Evolutionary conservation across 768 basidiomycete species (phyloP).

Genomic region (Amanita exitialis): DNA sequence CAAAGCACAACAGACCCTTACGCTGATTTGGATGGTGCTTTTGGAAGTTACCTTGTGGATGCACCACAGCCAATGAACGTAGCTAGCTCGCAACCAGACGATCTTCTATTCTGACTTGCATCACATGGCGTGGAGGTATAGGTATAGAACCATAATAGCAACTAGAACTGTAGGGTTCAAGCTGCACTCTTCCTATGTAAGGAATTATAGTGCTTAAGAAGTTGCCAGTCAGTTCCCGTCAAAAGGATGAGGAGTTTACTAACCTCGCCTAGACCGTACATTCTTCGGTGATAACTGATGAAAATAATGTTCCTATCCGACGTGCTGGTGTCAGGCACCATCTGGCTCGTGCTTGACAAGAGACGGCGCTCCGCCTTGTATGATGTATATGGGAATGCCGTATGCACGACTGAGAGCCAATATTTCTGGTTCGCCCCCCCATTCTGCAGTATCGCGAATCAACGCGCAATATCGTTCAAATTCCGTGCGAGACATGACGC

Average conservation of each 20-base stretch:
- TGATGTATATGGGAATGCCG: slow-evolving; percentile 80
- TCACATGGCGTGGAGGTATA: neutral
- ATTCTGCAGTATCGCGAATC: slow-evolving; percentile 77
- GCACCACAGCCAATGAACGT: slow-evolving; percentile 54
- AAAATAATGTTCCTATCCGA: slow-evolving; percentile 36
- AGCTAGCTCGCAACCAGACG: slow-evolving; percentile 33
- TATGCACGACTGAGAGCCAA: slow-evolving; percentile 77
- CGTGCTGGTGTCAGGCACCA: slow-evolving; percentile 18
- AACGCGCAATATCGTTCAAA: slow-evolving; percentile 69
- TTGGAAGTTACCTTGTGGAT: slow-evolving; percentile 65
- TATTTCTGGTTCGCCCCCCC: slow-evolving; percentile 99
- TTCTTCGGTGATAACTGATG: slow-evolving; percentile 86
- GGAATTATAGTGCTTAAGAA: slow-evolving; percentile 77
- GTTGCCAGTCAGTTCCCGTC: slow-evolving; percentile 4
- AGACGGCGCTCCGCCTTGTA: slow-evolving; percentile 74
- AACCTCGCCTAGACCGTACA: slow-evolving; percentile 96
- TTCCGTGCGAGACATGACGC: slow-evolving; percentile 58
- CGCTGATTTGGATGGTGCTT: slow-evolving; percentile 70
- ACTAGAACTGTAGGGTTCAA: neutral
- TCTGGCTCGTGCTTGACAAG: slow-evolving; percentile 75
- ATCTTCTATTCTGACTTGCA: slow-evolving; percentile 41
- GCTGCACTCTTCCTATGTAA: slow-evolving; percentile 40
- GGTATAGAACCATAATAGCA: neutral
- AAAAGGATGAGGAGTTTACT: neutral
- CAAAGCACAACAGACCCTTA: slow-evolving; percentile 57